Percentiles rank a stretch among this genome's conserved stretches.
These are phyloP conservation scores for Fusarium sp. DNA, from an alignment of 2,329 filamentous ascomycete species.

Conservation along the genomic window DNA sequence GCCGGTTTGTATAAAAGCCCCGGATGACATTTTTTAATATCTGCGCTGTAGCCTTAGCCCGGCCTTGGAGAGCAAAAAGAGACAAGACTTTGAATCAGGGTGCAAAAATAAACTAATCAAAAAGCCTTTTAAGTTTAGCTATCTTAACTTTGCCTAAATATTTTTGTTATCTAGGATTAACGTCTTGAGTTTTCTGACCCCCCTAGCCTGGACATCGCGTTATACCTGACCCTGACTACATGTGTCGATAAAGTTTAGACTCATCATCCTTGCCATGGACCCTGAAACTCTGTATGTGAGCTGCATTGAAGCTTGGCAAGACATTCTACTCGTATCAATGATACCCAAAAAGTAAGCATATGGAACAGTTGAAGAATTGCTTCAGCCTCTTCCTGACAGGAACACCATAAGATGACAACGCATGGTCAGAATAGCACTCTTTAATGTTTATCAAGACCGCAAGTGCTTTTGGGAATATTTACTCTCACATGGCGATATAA, in stretches of 20 bases:
- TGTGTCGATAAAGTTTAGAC: background rate
- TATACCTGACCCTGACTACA: background rate
- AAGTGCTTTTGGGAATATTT: too few species aligned
- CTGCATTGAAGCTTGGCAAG: constrained; percentile 5
- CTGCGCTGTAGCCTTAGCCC: background rate
- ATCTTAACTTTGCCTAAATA: too few species aligned
- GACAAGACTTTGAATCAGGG: too few species aligned
- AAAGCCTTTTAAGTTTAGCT: too few species aligned
- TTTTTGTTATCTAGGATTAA: too few species aligned
- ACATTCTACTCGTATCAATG: background rate
- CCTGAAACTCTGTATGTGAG: constrained; percentile 16
- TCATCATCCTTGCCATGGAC: constrained; percentile 3
- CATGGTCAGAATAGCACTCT: background rate
- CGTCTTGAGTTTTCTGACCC: too few species aligned
- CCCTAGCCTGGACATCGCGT: background rate
- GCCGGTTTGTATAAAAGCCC: background rate
- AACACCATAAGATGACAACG: too few species aligned
- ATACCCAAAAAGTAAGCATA: background rate
- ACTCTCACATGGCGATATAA: too few species aligned
- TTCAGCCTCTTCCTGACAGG: background rate
- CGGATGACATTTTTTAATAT: background rate
- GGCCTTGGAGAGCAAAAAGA: too few species aligned
- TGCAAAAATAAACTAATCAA: too few species aligned
- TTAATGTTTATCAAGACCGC: too few species aligned
- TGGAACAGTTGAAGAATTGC: background rate